These are phyloP conservation scores for Halenospora varia DNA, from an alignment of 495 filamentous ascomycete genomes.

Conservation along the genomic window DNA sequence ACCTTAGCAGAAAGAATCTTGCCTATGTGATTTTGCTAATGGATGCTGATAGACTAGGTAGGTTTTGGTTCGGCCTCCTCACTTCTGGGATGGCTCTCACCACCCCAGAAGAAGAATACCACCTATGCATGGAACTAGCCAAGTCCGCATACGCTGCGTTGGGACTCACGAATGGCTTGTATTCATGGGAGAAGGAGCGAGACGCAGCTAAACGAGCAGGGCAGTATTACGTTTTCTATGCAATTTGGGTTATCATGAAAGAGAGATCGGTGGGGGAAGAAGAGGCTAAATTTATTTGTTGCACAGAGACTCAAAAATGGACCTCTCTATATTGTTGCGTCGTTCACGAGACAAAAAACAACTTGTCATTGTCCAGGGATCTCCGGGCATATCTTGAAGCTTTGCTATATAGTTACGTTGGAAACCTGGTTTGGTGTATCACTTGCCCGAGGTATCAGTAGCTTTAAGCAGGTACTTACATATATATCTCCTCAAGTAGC, in stretches of 20 bases:
- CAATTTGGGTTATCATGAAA: constrained; percentile 35
- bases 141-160: constrained; percentile 24
- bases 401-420: constrained; percentile 20
- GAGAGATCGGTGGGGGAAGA: constrained; percentile 24
- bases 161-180: constrained; percentile 31
- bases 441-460: constrained; percentile 30
- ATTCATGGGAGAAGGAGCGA: constrained; percentile 30
- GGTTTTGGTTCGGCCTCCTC: constrained; percentile 14
- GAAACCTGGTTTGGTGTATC: constrained; percentile 32
- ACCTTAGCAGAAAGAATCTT: too few relatives aligned
- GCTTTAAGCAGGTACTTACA: too few relatives aligned
- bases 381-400: constrained; percentile 26
- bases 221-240: constrained; percentile 25
- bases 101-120: constrained; percentile 5
- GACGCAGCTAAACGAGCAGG: constrained; percentile 12
- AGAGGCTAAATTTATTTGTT: constrained; percentile 24
- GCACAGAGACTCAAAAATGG: not conserved
- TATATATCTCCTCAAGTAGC: too few relatives aligned
- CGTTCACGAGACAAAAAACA: not conserved
- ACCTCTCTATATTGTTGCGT: too few relatives aligned
- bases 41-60: not conserved
- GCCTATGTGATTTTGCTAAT: not conserved
- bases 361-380: not conserved
- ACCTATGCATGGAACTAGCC: constrained; percentile 20
- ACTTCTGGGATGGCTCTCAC: constrained; percentile 13